Evolutionary conservation across 2,329 filamentous ascomycete species (phyloP), one percentile per base, ranked within the genome.

Genomic region (Fusarium stilboides): DNA sequence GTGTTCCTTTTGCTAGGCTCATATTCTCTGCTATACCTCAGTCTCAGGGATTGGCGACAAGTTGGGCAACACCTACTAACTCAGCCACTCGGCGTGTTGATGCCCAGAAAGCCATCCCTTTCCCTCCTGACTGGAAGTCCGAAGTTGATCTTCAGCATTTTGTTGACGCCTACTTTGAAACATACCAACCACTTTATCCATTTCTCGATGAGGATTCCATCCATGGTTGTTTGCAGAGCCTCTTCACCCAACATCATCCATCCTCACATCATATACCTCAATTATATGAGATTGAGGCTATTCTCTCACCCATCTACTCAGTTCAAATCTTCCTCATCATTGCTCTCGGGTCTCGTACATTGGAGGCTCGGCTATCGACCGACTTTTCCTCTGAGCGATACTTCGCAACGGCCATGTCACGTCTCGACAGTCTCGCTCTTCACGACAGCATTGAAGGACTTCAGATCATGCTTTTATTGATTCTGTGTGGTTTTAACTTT

Each of bases 11-110:
- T 22, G 62, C 61, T n/a, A 26, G 57, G 14, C 37, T 61, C 13
- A 68, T 68, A 40, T 68, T 68, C 15, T 61, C 65, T 6, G 56
- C 62, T 26, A 64, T 68, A 31, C 65, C 65, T 5, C 60, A 65
- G 28, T 68, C 65, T 3, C 65, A 65, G 33, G 61, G 65, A 5
- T 22, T 68, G 8, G 51, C 62, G n/a, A 60, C 61, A 8, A 49
- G 22, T 36, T 61, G 60, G 60, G 44, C 57, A 12, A 54, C 53
- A 24, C 52, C 62, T 3, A 45, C 44, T 20, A 47, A 24, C 14
- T 17, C 47, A 15, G 31, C 20, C 31, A 20, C 39, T n/a, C 19
- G 42, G 39, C 22, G 10, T 33, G 42, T 52, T 26, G 28, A 40
- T 9, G 36, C 31, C 31, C 26, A 39, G 7, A 50, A 55, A 33